These are phyloP conservation scores for Diaporthe vaccinii DNA, from an alignment of 2,329 filamentous ascomycete species.

Conservation along the genomic window DNA sequence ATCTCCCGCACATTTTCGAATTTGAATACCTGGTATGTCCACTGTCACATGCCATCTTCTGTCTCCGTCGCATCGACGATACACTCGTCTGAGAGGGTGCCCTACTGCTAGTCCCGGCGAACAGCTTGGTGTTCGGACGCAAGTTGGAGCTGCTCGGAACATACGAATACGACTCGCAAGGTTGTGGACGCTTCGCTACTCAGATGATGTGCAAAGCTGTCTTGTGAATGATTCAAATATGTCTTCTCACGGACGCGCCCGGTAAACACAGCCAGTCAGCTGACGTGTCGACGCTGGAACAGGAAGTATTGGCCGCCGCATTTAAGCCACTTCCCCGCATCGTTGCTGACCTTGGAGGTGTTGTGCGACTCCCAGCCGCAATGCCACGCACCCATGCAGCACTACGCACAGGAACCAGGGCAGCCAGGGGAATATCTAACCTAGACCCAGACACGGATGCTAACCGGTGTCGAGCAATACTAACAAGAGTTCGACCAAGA, in stretches of 20 bases:
- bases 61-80: not conserved
- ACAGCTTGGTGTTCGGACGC: conserved; percentile 8
- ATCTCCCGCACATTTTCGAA: not conserved
- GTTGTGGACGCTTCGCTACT: conserved; percentile 11
- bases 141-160: conserved; percentile 3
- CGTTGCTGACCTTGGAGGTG: not conserved
- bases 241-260: conserved; percentile 10
- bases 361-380: conserved; percentile 5
- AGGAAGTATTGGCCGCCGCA: conserved; percentile 27
- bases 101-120: not conserved
- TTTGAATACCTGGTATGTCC: not conserved
- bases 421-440: not conserved
- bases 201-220: conserved; percentile 12
- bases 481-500: conserved; percentile 10
- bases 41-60: conserved; percentile 8
- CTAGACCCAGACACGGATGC: not conserved
- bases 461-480: not conserved
- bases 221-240: conserved; percentile 16
- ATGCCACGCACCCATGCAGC: not conserved
- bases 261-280: conserved; percentile 9
- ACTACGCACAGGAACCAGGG: conserved; percentile 22
- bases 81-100: not conserved
- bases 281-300: conserved; percentile 25
- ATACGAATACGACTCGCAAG: conserved; percentile 26
- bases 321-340: conserved; percentile 23